Evolutionary conservation across 139 green algal species (phyloP), one percentile per base, ranked within the genome.

Genomic region (Tetradesmus obliquus): DNA sequence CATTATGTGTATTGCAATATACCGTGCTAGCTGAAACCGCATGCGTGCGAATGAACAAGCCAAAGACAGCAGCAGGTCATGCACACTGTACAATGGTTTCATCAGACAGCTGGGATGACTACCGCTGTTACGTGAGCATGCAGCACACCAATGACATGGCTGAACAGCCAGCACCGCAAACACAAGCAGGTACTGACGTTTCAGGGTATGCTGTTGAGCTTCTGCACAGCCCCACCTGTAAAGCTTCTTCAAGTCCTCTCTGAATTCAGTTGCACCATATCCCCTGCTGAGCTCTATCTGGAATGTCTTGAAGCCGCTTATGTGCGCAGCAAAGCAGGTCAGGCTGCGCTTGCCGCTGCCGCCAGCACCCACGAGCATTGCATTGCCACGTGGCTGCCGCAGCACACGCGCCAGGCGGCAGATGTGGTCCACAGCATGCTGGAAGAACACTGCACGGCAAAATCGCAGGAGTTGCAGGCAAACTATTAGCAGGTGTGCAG

Each of bases 311-410:
- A 96, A 97, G 69, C 95, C 94, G 57, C 94, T 92, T 88, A 97
- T 96, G 93, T 95, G 96, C 22, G 92, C 87, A 74, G 96, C 97
- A 94, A 98, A 98, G 76, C 96, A 95, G 10, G 97, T 97, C 58
- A 98, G 91, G 79, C 91, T 96, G 89, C 95, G 94, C 94, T 98
- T 98, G 90, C 97, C 97, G 76, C 84, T 93, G 91, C 97, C 97
- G 55, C 97, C 97, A 54, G 98, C 97, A 72, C 97, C 97, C 58
- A 99, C 94, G 57, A 99, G 93, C 95, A 99, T 96, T 12, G 96
- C 97, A 91, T 98, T 97, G 88, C 97, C 97, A 53, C 96, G 92
- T 10, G 97, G 97, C 94, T 98, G 96, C 76, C 95, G 94, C 88
- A 99, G 94, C 58, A 99, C 94, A 86, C 97, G 95, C 8, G 91